phyloP scores from a whole-genome alignment of 305 asterid species.

The Caryopteris hybrid region DNA sequence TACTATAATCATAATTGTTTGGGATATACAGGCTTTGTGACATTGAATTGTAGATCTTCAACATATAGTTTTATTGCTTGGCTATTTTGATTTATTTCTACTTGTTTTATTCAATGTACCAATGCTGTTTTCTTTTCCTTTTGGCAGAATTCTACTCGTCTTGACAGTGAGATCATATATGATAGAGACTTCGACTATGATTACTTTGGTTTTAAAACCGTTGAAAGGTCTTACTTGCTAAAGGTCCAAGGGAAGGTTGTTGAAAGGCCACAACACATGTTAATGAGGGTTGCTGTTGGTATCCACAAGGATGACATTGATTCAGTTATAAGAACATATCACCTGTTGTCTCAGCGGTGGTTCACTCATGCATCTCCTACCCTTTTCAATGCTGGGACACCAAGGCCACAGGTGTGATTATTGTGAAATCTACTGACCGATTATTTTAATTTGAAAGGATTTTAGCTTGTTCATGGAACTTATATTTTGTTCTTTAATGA shows the following conservation, averaged over 20 bases:
- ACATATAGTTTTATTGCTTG: background rate
- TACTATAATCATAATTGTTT: too few species aligned
- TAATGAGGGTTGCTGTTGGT: slow-evolving; percentile 97
- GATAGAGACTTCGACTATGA: slow-evolving; percentile 97
- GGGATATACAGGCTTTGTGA: background rate
- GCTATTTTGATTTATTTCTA: background rate
- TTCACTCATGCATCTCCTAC: slow-evolving; percentile 99
- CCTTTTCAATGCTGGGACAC: slow-evolving; percentile 94
- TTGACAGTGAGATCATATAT: slow-evolving; percentile 93
- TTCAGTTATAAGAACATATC: slow-evolving; percentile 71
- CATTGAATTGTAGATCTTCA: background rate
- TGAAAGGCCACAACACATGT: slow-evolving; percentile 98
- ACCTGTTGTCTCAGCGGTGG: slow-evolving; percentile 92
- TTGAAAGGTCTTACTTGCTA: slow-evolving; percentile 87
- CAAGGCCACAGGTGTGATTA: slow-evolving; percentile 76
- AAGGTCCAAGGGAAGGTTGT: slow-evolving; percentile 79
- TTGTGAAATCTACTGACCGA: background rate
- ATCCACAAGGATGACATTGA: slow-evolving; percentile 88
- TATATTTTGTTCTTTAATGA: background rate
- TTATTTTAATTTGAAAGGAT: background rate
- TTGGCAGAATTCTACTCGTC: slow-evolving; percentile 66
- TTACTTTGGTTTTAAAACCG: slow-evolving; percentile 93
- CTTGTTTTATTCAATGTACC: background rate
- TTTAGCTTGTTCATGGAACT: background rate
- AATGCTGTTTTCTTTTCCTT: slow-evolving; percentile 11